Evolutionary conservation across 352 stramenopile species (phyloP), one percentile per base, ranked within the genome.

Genomic region (Blastocystis sp.): DNA sequence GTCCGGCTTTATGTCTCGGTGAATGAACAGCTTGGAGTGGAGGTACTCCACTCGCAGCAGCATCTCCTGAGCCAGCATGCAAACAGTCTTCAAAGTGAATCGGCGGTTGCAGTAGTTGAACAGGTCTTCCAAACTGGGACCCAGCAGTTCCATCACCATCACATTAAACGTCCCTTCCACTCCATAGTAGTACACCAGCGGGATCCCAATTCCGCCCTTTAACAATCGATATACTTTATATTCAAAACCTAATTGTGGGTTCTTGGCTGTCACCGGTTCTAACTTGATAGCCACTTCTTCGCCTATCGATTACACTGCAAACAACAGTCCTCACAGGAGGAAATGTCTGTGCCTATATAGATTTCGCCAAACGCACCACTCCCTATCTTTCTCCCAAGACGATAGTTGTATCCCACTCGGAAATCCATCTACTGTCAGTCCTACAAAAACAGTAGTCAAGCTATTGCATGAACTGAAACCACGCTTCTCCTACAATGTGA

Each of bases 221-320:
- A 99, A 93, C 90, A 99, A 98, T 76, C 98, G 95, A 94, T 99
- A 99, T 92, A 99, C 98, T 94, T 99, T 99, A 87, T 95, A 98
- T 92, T 99, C 98, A 91, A 99, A 99, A 7, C 99, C 91, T 24
- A 99, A 93, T 94, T 99, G 98, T 2, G 97, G 97, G 92, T 98
- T 98, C 90, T 96, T 96, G 91, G 93, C 95, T 91, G 79, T 90
- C 24, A 87, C 43, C 1, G 93, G 97, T 92, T 99, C 97, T 37
- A 99, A 93, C 93, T 99, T 99, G 91, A 99, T 99, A 56, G 96
- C 98, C 76, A 99, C 97, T 91, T 98, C 93, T 90, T 95, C 93
- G 24, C 82, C 73, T 50, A 81, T 90, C 20, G 24, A 50, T 62
- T 87, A 37, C 24, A 39, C 11, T 50, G 20, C 30, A 90, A n/a